Evolutionary conservation across 2,329 filamentous ascomycete species (phyloP).

Genomic region (Sarocladiaceae sp.): DNA sequence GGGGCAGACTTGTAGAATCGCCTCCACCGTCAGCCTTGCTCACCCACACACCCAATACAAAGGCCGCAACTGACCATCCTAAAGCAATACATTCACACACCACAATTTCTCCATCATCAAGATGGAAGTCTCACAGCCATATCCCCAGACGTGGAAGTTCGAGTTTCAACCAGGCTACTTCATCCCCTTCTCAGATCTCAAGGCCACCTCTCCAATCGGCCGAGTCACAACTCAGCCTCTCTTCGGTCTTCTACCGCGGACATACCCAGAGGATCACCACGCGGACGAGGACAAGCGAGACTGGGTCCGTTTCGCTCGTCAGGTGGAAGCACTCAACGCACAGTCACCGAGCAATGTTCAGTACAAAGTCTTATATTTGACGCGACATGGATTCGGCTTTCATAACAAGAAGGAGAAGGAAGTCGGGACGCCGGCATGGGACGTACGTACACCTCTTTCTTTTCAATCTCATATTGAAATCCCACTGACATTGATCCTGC

Average conservation of each 20-base stretch:
- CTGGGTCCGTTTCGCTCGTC: constrained; percentile 47
- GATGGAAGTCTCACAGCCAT: neutral
- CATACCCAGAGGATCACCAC: constrained; percentile 38
- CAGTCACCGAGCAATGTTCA: constrained; percentile 33
- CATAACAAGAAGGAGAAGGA: constrained; percentile 47
- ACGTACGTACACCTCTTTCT: constrained; percentile 27
- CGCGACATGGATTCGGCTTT: constrained; percentile 52
- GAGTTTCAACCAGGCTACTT: constrained; percentile 29
- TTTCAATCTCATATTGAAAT: neutral
- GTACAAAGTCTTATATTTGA: constrained; percentile 52
- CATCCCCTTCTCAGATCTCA: constrained; percentile 33
- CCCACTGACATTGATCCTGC: neutral
- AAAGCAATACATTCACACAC: too few species aligned
- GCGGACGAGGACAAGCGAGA: constrained; percentile 30
- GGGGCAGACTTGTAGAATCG: too few species aligned
- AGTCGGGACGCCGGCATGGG: constrained; percentile 54
- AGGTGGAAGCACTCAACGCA: constrained; percentile 42
- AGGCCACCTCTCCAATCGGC: constrained; percentile 19
- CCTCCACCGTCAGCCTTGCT: too few species aligned
- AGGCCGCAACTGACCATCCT: too few species aligned
- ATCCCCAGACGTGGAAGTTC: neutral
- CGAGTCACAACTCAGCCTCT: constrained; percentile 39
- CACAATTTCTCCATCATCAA: too few species aligned
- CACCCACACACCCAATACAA: too few species aligned
- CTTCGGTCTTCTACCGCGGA: constrained; percentile 49